Conservation (phyloP, 176 grass and related monocot species). For the Oryza meridionalis region DNA sequence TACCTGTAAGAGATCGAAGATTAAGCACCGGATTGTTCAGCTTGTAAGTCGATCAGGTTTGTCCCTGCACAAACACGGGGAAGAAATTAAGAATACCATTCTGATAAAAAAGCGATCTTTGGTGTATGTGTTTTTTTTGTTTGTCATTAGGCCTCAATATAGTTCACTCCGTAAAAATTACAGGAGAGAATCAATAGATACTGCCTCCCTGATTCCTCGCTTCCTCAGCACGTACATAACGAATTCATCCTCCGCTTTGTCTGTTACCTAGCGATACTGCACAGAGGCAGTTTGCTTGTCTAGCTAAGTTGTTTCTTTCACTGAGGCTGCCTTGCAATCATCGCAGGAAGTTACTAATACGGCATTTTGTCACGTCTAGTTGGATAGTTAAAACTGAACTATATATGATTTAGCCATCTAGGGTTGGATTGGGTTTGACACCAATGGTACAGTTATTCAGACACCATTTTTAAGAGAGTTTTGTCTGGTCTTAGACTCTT, state of each 20-base stretch:
- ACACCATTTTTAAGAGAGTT: background rate
- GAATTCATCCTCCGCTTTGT: slow-evolving; percentile 1
- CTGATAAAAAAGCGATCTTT: background rate
- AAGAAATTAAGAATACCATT: background rate
- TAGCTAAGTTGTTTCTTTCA: slow-evolving; percentile 21
- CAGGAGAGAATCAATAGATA: background rate
- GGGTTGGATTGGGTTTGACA: background rate
- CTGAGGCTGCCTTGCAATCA: slow-evolving; percentile 37
- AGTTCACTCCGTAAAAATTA: background rate
- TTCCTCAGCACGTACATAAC: background rate
- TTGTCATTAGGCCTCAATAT: background rate
- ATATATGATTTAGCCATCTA: background rate
- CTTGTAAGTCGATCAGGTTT: background rate
- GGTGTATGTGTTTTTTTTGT: background rate
- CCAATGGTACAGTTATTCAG: background rate
- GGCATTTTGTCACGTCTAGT: slow-evolving; percentile 9
- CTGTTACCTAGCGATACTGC: background rate
- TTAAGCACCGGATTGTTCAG: background rate
- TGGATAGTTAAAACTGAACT: background rate
- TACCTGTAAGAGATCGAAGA: background rate
- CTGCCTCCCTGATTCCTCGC: slow-evolving; percentile 19
- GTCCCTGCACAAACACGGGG: background rate
- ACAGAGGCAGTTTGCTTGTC: background rate
- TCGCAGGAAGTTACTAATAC: background rate
- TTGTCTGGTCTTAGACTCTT: background rate